These are phyloP conservation scores for Acrasis kona DNA, from an alignment of 78 protist genomes.

Conservation along the genomic window DNA sequence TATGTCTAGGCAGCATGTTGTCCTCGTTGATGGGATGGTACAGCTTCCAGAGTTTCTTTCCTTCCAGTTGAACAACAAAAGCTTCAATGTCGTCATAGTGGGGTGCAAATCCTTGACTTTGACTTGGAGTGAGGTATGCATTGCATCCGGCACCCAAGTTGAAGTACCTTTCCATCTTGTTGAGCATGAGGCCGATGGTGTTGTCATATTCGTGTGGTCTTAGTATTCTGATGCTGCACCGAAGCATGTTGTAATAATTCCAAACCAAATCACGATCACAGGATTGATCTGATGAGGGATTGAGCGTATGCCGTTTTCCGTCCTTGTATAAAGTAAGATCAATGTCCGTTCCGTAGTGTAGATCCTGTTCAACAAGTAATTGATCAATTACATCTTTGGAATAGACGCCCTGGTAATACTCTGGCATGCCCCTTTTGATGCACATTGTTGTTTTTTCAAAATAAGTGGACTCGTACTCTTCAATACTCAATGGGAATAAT, in stretches of 20 bases:
- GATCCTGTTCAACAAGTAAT: constrained; percentile 11
- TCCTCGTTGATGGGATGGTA: constrained; percentile 22
- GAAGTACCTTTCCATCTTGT: constrained; percentile 20
- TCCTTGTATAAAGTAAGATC: constrained; percentile 44
- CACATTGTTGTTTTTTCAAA: constrained; percentile 7
- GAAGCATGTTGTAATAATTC: neutral
- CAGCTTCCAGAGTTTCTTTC: constrained; percentile 69
- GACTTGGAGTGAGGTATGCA: constrained; percentile 75
- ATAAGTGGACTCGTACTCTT: neutral
- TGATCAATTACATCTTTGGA: constrained; percentile 28
- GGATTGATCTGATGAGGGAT: constrained; percentile 32
- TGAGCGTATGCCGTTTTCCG: constrained; percentile 33
- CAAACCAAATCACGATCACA: neutral
- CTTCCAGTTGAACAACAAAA: constrained; percentile 73
- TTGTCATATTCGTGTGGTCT: constrained; percentile 39
- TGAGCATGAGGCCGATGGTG: constrained; percentile 50
- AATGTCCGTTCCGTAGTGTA: constrained; percentile 36
- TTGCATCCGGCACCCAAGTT: constrained; percentile 62
- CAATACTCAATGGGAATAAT: neutral
- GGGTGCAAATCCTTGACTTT: constrained; percentile 78
- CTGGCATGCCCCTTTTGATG: neutral
- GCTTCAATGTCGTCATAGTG: constrained; percentile 89
- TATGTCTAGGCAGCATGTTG: neutral
- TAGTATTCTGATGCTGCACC: neutral
- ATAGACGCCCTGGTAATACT: constrained; percentile 23